Conservation (phyloP, 2,329 filamentous ascomycete genomes). For the Trichoderma breve region DNA sequence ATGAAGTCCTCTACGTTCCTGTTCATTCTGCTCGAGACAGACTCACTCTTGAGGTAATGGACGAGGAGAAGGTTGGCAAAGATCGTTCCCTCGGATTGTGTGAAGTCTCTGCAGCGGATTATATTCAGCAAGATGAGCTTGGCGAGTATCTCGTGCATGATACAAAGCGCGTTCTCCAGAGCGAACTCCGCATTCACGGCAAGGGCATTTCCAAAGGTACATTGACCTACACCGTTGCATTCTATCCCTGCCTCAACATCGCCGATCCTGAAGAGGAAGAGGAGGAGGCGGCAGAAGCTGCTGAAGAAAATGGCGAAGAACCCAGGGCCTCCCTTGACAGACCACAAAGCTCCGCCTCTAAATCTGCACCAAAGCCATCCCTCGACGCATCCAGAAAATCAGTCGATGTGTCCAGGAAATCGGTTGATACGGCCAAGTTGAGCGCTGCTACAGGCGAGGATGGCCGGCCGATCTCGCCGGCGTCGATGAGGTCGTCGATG, state of each 20-base stretch:
- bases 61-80: slow-evolving; percentile 86
- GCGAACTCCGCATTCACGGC: slow-evolving; percentile 70
- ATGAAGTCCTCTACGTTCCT: slow-evolving; percentile 92
- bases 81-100: slow-evolving; percentile 83
- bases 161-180: slow-evolving; percentile 64
- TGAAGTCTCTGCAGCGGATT: slow-evolving; percentile 76
- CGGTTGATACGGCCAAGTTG: slow-evolving; percentile 25
- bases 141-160: slow-evolving; percentile 82
- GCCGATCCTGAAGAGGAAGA: slow-evolving; percentile 87
- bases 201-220: slow-evolving; percentile 74
- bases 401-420: slow-evolving; percentile 9
- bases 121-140: slow-evolving; percentile 70
- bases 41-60: slow-evolving; percentile 90
- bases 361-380: slow-evolving; percentile 4
- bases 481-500: slow-evolving; percentile 38
- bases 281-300: slow-evolving; percentile 41
- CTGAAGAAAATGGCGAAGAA: slow-evolving; percentile 13
- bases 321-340: slow-evolving; percentile 18
- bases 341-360: slow-evolving; percentile 17
- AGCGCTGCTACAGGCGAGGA: slow-evolving; percentile 34
- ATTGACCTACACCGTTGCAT: slow-evolving; percentile 78
- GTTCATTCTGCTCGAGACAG: slow-evolving; percentile 83
- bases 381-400: slow-evolving; percentile 8
- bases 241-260: slow-evolving; percentile 86
- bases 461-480: slow-evolving; percentile 32